Base-by-base conservation (phyloP, 2,329 filamentous ascomycete species). In the Pseudogymnoascus sp. region DNA sequence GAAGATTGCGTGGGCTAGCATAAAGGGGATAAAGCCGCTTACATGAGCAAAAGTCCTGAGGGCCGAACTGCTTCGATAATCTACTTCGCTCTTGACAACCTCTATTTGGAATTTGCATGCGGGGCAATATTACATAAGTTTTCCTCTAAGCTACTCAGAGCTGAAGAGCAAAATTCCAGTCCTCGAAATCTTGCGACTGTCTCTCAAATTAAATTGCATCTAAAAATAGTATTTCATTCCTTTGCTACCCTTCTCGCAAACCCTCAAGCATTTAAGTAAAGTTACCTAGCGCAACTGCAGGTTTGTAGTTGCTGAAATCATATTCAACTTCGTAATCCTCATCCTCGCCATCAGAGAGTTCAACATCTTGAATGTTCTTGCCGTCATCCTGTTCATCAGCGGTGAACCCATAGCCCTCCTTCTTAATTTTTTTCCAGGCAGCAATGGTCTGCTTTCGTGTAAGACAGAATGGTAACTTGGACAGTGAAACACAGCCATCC, bases 241-340 rank as follows among this genome's bases (percentile, higher is more conserved):
- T 26, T 26, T 26, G 12, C 21, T 26, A 47, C 21, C 12, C 12
- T 23, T 47, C 12, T 23, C 42, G 12, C 12, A 47, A 26, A 47
- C 14, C 11, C 21, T 3, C 45, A n/a, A 61, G 31, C 12, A 5
- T 45, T 42, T 26, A 29, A 34, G 59, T 61, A n/a, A 40, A 40
- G 12, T 40, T 42, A 7, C 60, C 60, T 6, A 26, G 60, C 23
- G 60, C 34, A 39, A 42, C 60, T n/a, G 60, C 60, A 8, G 60
- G 60, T 5, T 36, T 18, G 36, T 74, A 74, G 12, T 71, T 68
- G 40, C 71, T 72, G 63, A 74, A 74, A 62, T 74, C 72, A 64
- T 74, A 74, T 64, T 74, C 72, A 60, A 74, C 68, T 57, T 73
- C 72, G 62, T 69, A 74, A 62, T 74, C 73, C 57, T 74, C 71